A percentile compares a stretch with the other conserved stretches of the same genome.
phyloP scores from a whole-genome alignment of 306 rosid species.

The Prunus fruticosa region DNA sequence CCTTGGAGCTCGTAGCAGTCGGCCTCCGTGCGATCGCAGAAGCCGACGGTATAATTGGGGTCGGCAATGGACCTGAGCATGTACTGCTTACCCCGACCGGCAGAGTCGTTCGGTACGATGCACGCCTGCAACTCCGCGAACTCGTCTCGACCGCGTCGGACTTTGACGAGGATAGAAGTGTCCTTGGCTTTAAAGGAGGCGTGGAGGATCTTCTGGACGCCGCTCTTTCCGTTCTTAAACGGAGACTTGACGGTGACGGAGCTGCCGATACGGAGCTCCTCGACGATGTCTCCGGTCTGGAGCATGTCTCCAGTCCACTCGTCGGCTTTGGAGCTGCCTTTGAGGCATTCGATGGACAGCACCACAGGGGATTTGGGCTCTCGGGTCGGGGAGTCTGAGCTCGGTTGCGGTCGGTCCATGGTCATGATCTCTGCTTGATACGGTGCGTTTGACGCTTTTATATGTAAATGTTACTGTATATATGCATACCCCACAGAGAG shows the following conservation, averaged over 20 bases:
- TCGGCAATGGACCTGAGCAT: constrained; percentile 74
- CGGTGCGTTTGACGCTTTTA: neutral
- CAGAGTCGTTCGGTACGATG: constrained; percentile 71
- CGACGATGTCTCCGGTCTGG: constrained; percentile 83
- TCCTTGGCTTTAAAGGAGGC: constrained; percentile 62
- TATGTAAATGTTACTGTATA: neutral
- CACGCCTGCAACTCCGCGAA: constrained; percentile 75
- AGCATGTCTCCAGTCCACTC: constrained; percentile 84
- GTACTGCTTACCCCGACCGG: constrained; percentile 45
- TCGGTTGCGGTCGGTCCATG: constrained; percentile 70
- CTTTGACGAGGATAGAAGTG: constrained; percentile 63
- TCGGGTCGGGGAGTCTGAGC: constrained; percentile 51
- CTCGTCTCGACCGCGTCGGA: constrained; percentile 62
- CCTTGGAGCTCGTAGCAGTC: constrained; percentile 85
- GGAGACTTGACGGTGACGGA: constrained; percentile 48
- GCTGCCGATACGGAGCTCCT: constrained; percentile 68
- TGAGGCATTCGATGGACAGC: constrained; percentile 71
- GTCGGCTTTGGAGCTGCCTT: constrained; percentile 73
- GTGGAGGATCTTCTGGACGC: constrained; percentile 72
- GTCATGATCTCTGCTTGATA: constrained; percentile 30
- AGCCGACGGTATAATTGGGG: constrained; percentile 82
- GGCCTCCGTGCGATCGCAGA: constrained; percentile 72
- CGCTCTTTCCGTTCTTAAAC: constrained; percentile 65
- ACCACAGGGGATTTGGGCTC: constrained; percentile 46
- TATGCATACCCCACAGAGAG: neutral